phyloP scores from a whole-genome alignment of 257 asterid genomes.

The Knoxia roxburghii region DNA sequence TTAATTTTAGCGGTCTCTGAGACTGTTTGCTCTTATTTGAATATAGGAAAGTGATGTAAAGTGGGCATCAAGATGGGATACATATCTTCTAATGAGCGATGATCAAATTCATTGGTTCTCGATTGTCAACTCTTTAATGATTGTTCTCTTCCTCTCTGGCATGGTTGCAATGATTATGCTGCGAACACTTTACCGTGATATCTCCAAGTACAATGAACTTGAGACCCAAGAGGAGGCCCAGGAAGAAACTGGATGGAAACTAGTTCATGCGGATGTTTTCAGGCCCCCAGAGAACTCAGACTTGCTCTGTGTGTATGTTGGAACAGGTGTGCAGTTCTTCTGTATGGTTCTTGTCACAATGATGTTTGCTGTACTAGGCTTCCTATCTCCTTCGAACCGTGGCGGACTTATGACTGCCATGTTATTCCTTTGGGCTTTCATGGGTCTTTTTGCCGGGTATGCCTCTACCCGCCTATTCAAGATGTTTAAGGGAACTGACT shows the following conservation, averaged over 20 bases:
- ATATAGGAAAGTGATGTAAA: conserved; percentile 73
- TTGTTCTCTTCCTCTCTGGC: conserved; percentile 78
- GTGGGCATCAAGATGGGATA: conserved; percentile 91
- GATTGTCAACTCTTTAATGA: conserved; percentile 67
- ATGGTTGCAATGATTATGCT: conserved; percentile 84
- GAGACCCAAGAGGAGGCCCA: conserved; percentile 83
- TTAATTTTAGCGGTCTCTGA: background rate
- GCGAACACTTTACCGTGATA: conserved; percentile 69
- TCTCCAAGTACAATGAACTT: conserved; percentile 66
- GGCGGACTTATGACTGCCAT: conserved; percentile 88
- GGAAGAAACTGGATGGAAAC: conserved; percentile 79
- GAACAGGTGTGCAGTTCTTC: conserved; percentile 68
- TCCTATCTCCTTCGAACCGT: conserved; percentile 71
- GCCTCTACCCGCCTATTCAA: conserved; percentile 61
- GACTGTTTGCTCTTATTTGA: conserved; percentile 1
- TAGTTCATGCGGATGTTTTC: conserved; percentile 71
- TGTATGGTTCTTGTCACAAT: conserved; percentile 59
- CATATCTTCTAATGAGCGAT: conserved; percentile 66
- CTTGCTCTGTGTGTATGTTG: conserved; percentile 60
- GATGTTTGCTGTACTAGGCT: conserved; percentile 68
- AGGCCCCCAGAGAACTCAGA: conserved; percentile 58
- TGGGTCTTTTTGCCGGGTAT: conserved; percentile 71
- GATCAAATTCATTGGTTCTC: conserved; percentile 89
- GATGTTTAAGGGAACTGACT: conserved; percentile 70
- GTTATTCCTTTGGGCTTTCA: conserved; percentile 72